Evolutionary conservation across 164 flowering plant species (phyloP).

Genomic region (Hamamelis virginiana): DNA sequence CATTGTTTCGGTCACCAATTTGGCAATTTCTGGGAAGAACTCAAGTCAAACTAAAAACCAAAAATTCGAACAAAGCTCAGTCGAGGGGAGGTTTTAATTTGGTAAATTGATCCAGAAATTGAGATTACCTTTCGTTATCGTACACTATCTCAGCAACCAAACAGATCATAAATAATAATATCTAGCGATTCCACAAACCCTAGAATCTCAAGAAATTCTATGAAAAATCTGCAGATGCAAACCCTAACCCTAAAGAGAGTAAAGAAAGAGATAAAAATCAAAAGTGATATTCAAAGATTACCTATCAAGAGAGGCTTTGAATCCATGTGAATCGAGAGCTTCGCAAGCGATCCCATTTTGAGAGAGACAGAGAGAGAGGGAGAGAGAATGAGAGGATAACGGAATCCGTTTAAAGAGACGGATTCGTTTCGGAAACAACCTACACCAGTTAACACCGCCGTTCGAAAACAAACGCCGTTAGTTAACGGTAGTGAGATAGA

Average conservation of each 20-base stretch:
- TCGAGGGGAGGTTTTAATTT: too few species aligned
- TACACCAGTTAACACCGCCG: conserved; percentile 14
- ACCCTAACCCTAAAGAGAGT: conserved; percentile 3
- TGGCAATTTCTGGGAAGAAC: background rate
- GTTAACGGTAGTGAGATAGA: background rate
- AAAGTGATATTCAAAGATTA: conserved; percentile 11
- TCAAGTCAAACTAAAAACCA: too few species aligned
- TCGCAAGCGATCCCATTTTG: conserved; percentile 11
- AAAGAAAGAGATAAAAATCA: background rate
- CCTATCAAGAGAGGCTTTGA: conserved; percentile 8
- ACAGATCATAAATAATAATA: background rate
- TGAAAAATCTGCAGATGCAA: background rate
- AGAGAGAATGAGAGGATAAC: background rate
- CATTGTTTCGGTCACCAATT: too few species aligned
- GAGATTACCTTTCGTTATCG: too few species aligned
- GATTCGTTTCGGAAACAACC: background rate
- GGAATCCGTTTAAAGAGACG: conserved; percentile 16
- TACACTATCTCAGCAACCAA: conserved; percentile 8
- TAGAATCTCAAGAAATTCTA: background rate
- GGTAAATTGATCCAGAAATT: too few species aligned
- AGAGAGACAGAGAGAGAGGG: conserved; percentile 12
- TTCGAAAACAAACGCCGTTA: background rate
- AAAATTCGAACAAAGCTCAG: too few species aligned
- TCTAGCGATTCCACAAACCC: background rate
- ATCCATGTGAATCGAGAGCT: conserved; percentile 1